Conservation (phyloP, 176 grass and related monocot species). For the Stipa capillata region DNA sequence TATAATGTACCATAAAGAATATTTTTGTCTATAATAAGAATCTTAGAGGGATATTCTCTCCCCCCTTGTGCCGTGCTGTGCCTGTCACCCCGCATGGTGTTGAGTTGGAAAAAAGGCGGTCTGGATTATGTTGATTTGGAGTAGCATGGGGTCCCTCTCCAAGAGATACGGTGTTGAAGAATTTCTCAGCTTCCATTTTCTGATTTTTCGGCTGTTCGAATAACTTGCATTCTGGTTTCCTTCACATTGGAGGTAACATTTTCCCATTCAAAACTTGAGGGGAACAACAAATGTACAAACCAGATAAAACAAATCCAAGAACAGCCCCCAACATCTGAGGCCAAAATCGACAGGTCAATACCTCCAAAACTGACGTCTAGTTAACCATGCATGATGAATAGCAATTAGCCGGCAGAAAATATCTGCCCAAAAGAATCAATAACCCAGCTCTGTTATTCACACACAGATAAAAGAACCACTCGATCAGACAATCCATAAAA, state of each 20-base stretch:
- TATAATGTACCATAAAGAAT: too few relatives aligned
- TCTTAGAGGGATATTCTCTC: too few relatives aligned
- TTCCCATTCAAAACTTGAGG: neutral
- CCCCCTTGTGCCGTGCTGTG: too few relatives aligned
- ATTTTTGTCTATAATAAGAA: too few relatives aligned
- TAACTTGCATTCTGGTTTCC: neutral
- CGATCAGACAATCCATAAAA: neutral
- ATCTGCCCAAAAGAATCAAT: conserved; percentile 31
- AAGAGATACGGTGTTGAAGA: too few relatives aligned
- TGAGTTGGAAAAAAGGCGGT: too few relatives aligned
- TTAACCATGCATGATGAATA: neutral
- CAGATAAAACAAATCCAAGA: conserved; percentile 13
- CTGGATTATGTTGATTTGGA: too few relatives aligned
- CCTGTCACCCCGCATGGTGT: too few relatives aligned
- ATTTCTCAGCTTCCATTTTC: neutral
- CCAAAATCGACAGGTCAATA: conserved; percentile 1
- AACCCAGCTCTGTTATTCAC: conserved; percentile 41
- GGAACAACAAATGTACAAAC: conserved; percentile 1
- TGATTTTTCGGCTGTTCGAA: neutral
- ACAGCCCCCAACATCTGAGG: neutral
- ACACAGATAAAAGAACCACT: neutral
- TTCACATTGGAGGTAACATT: neutral
- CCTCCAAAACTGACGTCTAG: conserved; percentile 5
- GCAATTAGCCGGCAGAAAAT: conserved; percentile 28
- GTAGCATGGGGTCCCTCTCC: too few relatives aligned